Conservation (phyloP, 1,284 basidiomycete species). For the Volvariella volvacea region DNA sequence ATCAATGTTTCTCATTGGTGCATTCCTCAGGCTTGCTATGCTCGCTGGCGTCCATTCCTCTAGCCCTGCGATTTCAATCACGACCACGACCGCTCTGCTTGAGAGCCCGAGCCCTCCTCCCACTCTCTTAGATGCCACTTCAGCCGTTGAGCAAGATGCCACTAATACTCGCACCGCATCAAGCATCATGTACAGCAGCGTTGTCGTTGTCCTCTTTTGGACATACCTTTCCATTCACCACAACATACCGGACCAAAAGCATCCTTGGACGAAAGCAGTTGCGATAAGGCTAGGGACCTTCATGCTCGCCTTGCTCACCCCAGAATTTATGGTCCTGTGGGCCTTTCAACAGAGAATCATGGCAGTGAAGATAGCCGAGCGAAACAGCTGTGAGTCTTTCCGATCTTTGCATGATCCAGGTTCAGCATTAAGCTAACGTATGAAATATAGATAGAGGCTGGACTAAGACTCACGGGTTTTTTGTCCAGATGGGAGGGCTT, state of each 20-base stretch:
- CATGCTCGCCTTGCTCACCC: constrained; percentile 16
- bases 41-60: too few relatives aligned
- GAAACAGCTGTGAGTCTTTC: neutral
- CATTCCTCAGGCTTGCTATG: too few relatives aligned
- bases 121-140: too few relatives aligned
- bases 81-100: too few relatives aligned
- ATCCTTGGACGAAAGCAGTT: neutral
- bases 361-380: constrained; percentile 8
- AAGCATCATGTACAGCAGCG: constrained; percentile 21
- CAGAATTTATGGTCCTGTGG: constrained; percentile 20
- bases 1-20: too few relatives aligned
- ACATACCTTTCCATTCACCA: constrained; percentile 24
- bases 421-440: too few relatives aligned
- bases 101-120: too few relatives aligned
- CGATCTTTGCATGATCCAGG: too few relatives aligned
- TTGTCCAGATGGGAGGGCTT: constrained; percentile 18
- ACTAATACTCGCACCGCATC: constrained; percentile 6
- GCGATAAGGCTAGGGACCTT: constrained; percentile 10
- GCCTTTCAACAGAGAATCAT: constrained; percentile 17
- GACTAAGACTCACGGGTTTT: constrained; percentile 15
- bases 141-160: too few relatives aligned
- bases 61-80: too few relatives aligned
- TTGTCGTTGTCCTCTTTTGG: constrained; percentile 18
- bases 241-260: constrained; percentile 17
- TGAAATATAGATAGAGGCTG: constrained; percentile 6